Conservation (phyloP, 495 filamentous ascomycete species). For the Neurospora intermedia region DNA sequence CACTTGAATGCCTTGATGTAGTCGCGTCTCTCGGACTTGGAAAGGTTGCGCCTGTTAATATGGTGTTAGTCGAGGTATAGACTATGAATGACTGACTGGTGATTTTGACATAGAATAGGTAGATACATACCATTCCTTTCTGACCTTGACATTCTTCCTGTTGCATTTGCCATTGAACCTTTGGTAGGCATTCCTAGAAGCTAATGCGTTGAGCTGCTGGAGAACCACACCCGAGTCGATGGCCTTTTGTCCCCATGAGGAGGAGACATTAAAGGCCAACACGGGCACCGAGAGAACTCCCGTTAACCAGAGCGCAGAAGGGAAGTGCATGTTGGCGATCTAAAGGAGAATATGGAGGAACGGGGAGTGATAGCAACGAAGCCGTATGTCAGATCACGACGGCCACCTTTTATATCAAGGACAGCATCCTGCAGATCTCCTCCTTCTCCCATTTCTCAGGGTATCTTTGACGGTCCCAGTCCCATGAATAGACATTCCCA, state of each 20-base stretch:
- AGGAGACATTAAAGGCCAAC: conserved; percentile 5
- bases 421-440: background rate
- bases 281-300: background rate
- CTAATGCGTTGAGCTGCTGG: conserved; percentile 13
- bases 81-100: background rate
- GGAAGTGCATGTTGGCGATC: conserved; percentile 1
- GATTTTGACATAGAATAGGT: background rate
- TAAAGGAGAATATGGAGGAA: background rate
- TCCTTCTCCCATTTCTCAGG: background rate
- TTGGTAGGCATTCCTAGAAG: conserved; percentile 6
- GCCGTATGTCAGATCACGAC: background rate
- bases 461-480: background rate
- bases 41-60: conserved; percentile 35
- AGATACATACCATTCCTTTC: conserved; percentile 16
- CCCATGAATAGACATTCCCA: background rate
- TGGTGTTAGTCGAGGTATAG: background rate
- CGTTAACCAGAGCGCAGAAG: conserved; percentile 1
- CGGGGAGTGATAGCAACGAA: background rate
- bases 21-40: conserved; percentile 34
- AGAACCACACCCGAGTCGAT: conserved; percentile 18
- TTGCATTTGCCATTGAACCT: conserved; percentile 10
- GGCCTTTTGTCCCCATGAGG: conserved; percentile 9
- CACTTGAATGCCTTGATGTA: conserved; percentile 62
- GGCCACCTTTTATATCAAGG: background rate
- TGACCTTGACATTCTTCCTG: conserved; percentile 14